A percentile compares a stretch with the other conserved stretches of the same genome.
These are phyloP conservation scores for Colletotrichum echinochloae DNA, from an alignment of 2,329 filamentous ascomycete genomes.

Conservation along the genomic window DNA sequence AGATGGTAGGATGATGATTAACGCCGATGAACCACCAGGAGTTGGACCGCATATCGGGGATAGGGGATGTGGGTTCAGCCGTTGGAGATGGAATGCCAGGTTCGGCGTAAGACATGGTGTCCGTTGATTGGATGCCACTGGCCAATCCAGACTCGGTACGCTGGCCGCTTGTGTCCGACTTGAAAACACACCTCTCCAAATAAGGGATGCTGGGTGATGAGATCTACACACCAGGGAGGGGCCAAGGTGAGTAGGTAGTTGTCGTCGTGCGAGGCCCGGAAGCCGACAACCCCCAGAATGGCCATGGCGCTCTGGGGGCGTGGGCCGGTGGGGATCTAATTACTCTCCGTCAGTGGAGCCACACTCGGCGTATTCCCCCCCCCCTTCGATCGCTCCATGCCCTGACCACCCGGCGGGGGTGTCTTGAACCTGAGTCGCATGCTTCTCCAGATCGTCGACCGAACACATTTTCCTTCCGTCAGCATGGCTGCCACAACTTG, in stretches of 20 bases:
- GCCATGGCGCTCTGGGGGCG: not conserved
- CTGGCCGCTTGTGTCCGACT: not conserved
- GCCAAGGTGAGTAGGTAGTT: not conserved
- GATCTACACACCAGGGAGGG: not conserved
- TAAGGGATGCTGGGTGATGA: not conserved
- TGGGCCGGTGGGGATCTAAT: slow-evolving; percentile 16
- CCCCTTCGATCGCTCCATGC: slow-evolving; percentile 19
- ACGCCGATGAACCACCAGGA: slow-evolving; percentile 19
- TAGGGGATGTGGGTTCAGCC: slow-evolving; percentile 26
- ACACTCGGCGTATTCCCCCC: slow-evolving; percentile 32
- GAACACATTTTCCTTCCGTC: slow-evolving; percentile 17
- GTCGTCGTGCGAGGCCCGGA: not conserved
- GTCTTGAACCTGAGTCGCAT: slow-evolving; percentile 36
- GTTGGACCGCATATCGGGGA: slow-evolving; percentile 22
- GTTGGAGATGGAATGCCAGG: slow-evolving; percentile 18
- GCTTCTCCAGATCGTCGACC: slow-evolving; percentile 15
- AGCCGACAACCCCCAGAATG: slow-evolving; percentile 25
- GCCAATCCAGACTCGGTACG: not conserved
- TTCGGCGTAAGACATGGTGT: not conserved
- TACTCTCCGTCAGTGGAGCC: slow-evolving; percentile 31
- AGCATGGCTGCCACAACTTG: slow-evolving; percentile 26
- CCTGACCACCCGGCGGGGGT: slow-evolving; percentile 33
- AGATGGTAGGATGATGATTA: not conserved
- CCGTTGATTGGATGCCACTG: slow-evolving; percentile 1
- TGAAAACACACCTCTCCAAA: not conserved